phyloP scores from a whole-genome alignment of 306 rosid species.

The Citrullus amarus region DNA sequence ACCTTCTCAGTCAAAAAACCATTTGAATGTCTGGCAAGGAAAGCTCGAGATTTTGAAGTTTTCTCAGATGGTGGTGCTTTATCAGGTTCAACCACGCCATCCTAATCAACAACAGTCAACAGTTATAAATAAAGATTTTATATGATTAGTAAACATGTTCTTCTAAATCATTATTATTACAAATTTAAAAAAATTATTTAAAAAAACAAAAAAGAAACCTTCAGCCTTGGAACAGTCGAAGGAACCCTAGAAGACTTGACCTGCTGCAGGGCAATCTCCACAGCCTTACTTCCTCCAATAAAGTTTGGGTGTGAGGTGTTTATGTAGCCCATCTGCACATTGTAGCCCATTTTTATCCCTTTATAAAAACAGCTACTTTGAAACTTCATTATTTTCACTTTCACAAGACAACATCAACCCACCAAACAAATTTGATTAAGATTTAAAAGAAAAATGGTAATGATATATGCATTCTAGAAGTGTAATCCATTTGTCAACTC shows the following conservation, averaged over 20 bases:
- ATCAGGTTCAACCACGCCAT: conserved; percentile 55
- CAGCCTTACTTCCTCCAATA: conserved; percentile 33
- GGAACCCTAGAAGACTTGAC: conserved; percentile 23
- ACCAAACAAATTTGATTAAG: background rate
- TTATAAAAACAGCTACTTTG: background rate
- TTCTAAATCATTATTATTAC: background rate
- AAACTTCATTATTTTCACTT: background rate
- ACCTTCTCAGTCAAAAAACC: conserved; percentile 79
- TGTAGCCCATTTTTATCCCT: background rate
- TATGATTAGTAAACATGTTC: background rate
- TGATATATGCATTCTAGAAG: background rate
- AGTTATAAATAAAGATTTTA: background rate
- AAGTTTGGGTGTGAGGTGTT: conserved; percentile 30
- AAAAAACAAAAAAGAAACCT: background rate
- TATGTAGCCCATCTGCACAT: conserved; percentile 33
- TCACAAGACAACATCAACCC: background rate
- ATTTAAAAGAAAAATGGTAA: background rate
- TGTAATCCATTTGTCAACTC: background rate
- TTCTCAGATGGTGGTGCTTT: conserved; percentile 80
- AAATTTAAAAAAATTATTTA: too few relatives aligned
- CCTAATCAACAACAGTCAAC: conserved; percentile 31
- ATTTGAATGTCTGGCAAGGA: conserved; percentile 76
- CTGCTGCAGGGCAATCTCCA: conserved; percentile 27
- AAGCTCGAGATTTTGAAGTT: conserved; percentile 52
- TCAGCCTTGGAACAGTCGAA: conserved; percentile 4